Percentiles rank a stretch among this genome's conserved stretches.
phyloP scores from a whole-genome alignment of 352 stramenopile genomes.

The Globisporangium splendens region DNA sequence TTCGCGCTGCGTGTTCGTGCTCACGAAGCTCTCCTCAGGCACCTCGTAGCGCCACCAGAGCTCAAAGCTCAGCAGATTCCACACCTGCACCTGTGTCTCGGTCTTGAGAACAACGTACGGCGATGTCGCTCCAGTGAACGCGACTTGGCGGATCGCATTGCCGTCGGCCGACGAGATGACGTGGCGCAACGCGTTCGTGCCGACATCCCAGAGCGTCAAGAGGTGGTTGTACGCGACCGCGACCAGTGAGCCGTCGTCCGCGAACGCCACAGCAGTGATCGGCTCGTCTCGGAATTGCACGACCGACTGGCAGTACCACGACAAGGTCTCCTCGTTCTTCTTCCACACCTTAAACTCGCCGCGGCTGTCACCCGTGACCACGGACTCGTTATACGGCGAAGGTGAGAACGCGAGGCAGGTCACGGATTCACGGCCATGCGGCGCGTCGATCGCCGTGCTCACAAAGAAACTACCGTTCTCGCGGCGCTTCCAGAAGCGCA shows the following conservation, averaged over 20 bases:
- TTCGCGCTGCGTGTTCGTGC: constrained; percentile 29
- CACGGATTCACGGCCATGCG: constrained; percentile 52
- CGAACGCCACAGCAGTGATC: constrained; percentile 69
- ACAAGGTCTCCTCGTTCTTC: constrained; percentile 25
- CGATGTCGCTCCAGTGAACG: constrained; percentile 54
- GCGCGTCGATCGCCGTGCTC: constrained; percentile 76
- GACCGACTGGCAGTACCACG: constrained; percentile 79
- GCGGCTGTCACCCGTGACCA: constrained; percentile 60
- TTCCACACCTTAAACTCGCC: constrained; percentile 86
- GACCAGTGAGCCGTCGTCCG: constrained; percentile 75
- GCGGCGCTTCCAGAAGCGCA: constrained; percentile 77
- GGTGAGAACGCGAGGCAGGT: constrained; percentile 59
- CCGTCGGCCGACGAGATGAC: constrained; percentile 72
- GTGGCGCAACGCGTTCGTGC: constrained; percentile 65
- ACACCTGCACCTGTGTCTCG: constrained; percentile 57
- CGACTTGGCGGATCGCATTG: constrained; percentile 40
- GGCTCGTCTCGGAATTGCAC: constrained; percentile 68
- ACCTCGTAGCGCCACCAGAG: constrained; percentile 76
- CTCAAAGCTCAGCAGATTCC: constrained; percentile 62
- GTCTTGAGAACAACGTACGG: constrained; percentile 70
- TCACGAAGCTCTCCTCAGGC: constrained; percentile 28
- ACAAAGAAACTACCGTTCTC: constrained; percentile 76
- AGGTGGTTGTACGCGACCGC: constrained; percentile 78
- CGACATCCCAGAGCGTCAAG: constrained; percentile 84
- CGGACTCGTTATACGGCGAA: constrained; percentile 29